Base-by-base conservation (phyloP, 169 alveolate species). In the Babesia ovis region DNA sequence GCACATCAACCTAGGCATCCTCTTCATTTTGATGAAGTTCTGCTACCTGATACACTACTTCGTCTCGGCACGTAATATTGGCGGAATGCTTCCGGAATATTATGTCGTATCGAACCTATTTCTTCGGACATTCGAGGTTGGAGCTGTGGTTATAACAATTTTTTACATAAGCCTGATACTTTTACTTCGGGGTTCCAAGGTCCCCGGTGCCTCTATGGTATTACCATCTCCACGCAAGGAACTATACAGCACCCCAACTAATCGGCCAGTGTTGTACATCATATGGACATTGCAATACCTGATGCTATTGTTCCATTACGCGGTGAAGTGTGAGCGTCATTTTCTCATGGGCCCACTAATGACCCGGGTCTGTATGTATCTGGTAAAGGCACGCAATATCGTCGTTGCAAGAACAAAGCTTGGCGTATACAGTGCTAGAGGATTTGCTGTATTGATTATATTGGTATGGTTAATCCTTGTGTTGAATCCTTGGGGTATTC, bases 11-110 rank as follows among this genome's bases (percentile, higher is more conserved):
- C 14, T 64, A 32, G 74, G 59, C 16, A 20, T 62, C 31, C 1
- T 60, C 20, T 43, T 20, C 32, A 5, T 57, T 25, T n/a, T 66
- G 37, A 8, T 61, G 29, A 74, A 74, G 77, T 2, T 51, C 3
- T 61, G 73, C 39, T 74, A 35, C 34, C 27, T 74, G 50, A 22
- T 74, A 45, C 84, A 74, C 68, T 51, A 31, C 43, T 74, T 42
- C 60, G 39, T 53, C 35, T 22, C 22, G 31, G 50, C 59, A 23
- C 53, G 69, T 20, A 23, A 61, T 53, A 51, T 68, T 48, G 69
- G 75, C 16, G 51, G 35, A 0, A 39, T 74, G 76, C 45, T 56
- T 12, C 54, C 67, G 20, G 45, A 23, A 0, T 58, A 56, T 53
- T 74, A 68, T 57, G 27, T 74, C 27, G 18, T 1, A 37, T 53